Percentiles rank a stretch among this genome's conserved stretches.
phyloP scores from a whole-genome alignment of 768 basidiomycete species.

The Boletus speciosus region DNA sequence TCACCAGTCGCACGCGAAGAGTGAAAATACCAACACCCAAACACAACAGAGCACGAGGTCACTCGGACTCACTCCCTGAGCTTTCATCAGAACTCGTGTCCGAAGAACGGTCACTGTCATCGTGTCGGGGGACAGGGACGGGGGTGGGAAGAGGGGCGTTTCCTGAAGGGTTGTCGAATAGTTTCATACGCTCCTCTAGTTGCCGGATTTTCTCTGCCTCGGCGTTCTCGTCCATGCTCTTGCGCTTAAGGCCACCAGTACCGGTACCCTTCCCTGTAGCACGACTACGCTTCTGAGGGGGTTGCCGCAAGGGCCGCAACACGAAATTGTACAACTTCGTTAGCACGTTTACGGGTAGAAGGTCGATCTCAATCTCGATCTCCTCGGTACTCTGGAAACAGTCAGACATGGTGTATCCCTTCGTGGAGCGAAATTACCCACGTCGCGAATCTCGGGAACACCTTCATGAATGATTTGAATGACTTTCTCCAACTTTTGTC shows the following conservation, averaged over 20 bases:
- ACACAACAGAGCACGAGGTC: constrained; percentile 26
- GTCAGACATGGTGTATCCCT: constrained; percentile 10
- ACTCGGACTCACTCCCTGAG: constrained; percentile 83
- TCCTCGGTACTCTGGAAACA: constrained; percentile 82
- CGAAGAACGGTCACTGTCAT: constrained; percentile 70
- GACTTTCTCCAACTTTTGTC: constrained; percentile 78
- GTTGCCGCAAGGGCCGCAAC: constrained; percentile 69
- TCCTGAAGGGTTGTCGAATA: constrained; percentile 66
- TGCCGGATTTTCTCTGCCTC: constrained; percentile 93
- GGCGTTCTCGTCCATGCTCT: constrained; percentile 95
- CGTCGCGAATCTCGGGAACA: constrained; percentile 89
- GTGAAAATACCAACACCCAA: constrained; percentile 14
- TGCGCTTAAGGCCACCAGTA: constrained; percentile 87
- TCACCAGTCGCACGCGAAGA: constrained; percentile 13
- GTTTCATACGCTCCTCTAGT: constrained; percentile 82
- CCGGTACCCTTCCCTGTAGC: constrained; percentile 71
- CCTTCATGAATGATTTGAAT: constrained; percentile 95
- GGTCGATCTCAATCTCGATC: constrained; percentile 97
- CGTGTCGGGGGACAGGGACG: constrained; percentile 33
- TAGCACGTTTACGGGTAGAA: constrained; percentile 79
- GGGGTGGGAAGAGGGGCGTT: constrained; percentile 33
- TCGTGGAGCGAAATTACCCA: constrained; percentile 42
- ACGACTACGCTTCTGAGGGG: constrained; percentile 61
- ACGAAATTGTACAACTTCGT: constrained; percentile 96
- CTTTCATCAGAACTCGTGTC: constrained; percentile 80